Conservation (phyloP, 352 stramenopile genomes). For the Phytophthora europaea region DNA sequence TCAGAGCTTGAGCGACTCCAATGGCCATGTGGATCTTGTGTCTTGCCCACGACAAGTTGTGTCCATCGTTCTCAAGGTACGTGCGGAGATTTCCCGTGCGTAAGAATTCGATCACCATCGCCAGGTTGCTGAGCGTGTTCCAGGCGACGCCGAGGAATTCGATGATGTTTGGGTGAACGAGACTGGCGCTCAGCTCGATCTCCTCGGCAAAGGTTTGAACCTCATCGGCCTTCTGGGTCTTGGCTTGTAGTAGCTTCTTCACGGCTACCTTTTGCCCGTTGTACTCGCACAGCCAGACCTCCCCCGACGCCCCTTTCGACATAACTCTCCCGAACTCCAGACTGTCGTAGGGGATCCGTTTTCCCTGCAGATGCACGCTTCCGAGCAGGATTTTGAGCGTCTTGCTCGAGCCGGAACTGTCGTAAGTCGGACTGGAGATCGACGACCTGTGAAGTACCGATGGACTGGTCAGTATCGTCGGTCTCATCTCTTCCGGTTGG, state of each 20-base stretch:
- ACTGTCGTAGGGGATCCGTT: conserved; percentile 34
- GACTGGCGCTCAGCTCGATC: conserved; percentile 61
- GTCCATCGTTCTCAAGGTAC: conserved; percentile 27
- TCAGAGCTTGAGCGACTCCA: conserved; percentile 39
- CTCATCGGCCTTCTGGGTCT: conserved; percentile 39
- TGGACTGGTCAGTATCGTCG: conserved; percentile 21
- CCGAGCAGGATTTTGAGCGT: conserved; percentile 30
- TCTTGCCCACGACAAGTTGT: conserved; percentile 40
- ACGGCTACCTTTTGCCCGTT: conserved; percentile 47
- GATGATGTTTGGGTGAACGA: conserved; percentile 63
- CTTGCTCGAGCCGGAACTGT: conserved; percentile 26
- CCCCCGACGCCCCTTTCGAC: conserved; percentile 46
- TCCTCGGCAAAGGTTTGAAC: conserved; percentile 55
- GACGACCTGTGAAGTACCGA: conserved; percentile 44
- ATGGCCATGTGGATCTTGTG: conserved; percentile 63
- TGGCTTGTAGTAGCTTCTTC: conserved; percentile 50
- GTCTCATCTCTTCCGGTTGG: not conserved
- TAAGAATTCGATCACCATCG: conserved; percentile 47
- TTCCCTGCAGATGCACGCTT: conserved; percentile 24
- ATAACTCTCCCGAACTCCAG: conserved; percentile 18
- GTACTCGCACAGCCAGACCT: conserved; percentile 62
- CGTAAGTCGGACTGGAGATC: conserved; percentile 44
- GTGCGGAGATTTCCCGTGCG: conserved; percentile 29
- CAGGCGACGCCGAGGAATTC: conserved; percentile 64
- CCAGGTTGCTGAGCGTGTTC: conserved; percentile 45